A percentile compares a stretch with the other conserved stretches of the same genome.
Evolutionary conservation across 768 basidiomycete genomes (phyloP).

Genomic region (Podaxis mareebaensis): DNA sequence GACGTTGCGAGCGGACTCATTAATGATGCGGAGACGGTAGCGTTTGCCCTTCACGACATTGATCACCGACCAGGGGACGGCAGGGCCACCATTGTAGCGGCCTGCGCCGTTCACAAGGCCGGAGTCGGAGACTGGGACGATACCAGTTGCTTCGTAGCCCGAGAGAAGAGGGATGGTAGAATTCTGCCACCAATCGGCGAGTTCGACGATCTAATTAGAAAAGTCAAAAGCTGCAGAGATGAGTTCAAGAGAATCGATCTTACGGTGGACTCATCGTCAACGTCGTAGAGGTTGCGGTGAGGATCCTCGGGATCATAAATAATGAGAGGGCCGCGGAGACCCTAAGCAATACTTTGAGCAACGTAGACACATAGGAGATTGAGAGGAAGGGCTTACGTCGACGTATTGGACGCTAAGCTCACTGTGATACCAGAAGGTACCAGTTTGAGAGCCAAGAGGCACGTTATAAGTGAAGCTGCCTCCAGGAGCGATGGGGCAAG

Average conservation of each 20-base stretch:
- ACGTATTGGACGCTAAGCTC: constrained; percentile 14
- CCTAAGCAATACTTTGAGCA: constrained; percentile 22
- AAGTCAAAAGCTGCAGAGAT: constrained; percentile 18
- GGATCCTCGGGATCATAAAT: constrained; percentile 34
- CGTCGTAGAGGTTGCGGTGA: constrained; percentile 22
- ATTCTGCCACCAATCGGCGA: constrained; percentile 45
- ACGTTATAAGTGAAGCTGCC: constrained; percentile 45
- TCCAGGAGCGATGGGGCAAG: constrained; percentile 46
- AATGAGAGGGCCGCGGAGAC: constrained; percentile 42
- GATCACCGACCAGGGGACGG: constrained; percentile 36
- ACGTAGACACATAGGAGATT: neutral
- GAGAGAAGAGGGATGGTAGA: constrained; percentile 30
- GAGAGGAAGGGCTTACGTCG: neutral
- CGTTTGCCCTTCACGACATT: constrained; percentile 42
- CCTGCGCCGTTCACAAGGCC: constrained; percentile 49
- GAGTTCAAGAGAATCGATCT: neutral
- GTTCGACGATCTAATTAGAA: constrained; percentile 28
- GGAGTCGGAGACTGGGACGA: constrained; percentile 35
- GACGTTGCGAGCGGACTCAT: constrained; percentile 44
- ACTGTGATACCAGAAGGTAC: constrained; percentile 29
- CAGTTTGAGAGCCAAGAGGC: constrained; percentile 23
- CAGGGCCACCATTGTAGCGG: constrained; percentile 43
- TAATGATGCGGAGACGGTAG: constrained; percentile 57
- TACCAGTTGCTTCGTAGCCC: constrained; percentile 24
- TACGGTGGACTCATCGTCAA: constrained; percentile 11